Base-by-base conservation (phyloP, 306 rosid species). In the Rosa chinensis region DNA sequence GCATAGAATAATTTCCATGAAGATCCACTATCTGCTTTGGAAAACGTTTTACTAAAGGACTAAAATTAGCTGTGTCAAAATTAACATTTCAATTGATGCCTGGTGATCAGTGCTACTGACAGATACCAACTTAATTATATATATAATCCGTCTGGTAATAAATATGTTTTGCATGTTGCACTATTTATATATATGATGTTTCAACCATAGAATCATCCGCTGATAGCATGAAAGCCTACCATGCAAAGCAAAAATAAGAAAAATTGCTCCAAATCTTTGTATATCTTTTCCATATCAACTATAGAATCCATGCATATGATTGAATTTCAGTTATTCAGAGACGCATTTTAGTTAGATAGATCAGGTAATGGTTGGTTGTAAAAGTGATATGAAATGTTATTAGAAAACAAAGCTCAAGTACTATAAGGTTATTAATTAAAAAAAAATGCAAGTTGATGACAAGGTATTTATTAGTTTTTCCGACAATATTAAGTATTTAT, bases 21-120 rank as follows among this genome's bases (percentile, higher is more conserved):
- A 25, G 25, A 66, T 23, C 58, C 78, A 37, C 66, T 66, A 32
- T 76, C 85, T 28, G 32, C 8, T 66, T 0, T 5, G 11, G n/a
- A 67, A 75, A 72, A 76, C 23, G 74, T 71, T 76, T 58, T 1
- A 3, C 1, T 39, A 42, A 32, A 74, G 9, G 66, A 23, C 28
- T 4, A 16, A 73, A 58, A 18, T 58, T 39, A 37, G 7, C 40
- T 16, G 44, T 35, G 45, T 77, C 74, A 61, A 64, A 23, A 53
- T 56, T 18, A 80, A 79, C 63, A 42, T 52, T 73, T 58, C 14
- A 21, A 80, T 66, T 72, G 75, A 43, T 45, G 44, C 67, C 37
- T 20, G 84, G 80, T 72, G 84, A 28, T 28, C 32, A 73, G 32
- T 84, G 82, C 67, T 42, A 78, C 53, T 28, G 88, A 85, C 81